Base-by-base conservation (phyloP, 2,329 filamentous ascomycete species). In the Ophiocordyceps sinensis region DNA sequence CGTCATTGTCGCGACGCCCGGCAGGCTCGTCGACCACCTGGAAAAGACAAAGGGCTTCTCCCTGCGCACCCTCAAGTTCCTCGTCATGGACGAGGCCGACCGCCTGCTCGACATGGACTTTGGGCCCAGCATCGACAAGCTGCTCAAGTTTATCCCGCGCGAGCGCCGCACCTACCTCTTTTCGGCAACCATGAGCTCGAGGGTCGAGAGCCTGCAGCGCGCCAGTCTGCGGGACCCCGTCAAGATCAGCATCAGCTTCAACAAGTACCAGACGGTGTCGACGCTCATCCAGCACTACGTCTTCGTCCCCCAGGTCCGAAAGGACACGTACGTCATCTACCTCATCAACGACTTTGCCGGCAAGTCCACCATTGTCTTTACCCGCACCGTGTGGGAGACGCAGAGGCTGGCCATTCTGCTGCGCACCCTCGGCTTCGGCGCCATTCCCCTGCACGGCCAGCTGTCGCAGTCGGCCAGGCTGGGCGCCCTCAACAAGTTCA, bases 11-110 rank as follows among this genome's bases (percentile, higher is more conserved):
- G 89, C 89, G 1, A 95, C 89, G 0, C 89, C 89, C 0, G 89
- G 88, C 40, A 77, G 89, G 43, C 66, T 95, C 19, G 69, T 95
- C 5, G 91, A 96, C 53, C 91, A 98, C 52, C 67, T 96, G 9
- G 87, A 96, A 58, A 94, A 94, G 63, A 98, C 91, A 2, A 95
- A 94, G 61, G 89, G 91, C 11, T 96, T 98, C 63, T 88, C 82
- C 2, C 66, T 96, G 38, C 75, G 82, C 28, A 72, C 74, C 4
- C 67, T 95, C 31, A 88, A 88, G 55, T 94, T 89, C 55, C 68
- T 96, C 4, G 88, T 95, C 46, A 87, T 96, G 76, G 89, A 95
- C 55, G 89, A 95, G 64, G 89, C 89, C 21, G 89, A 96, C 59
- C 72, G 88, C 44, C 71, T 96, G 10, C 74, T 96, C 2, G 91